Percentiles rank a stretch among this genome's conserved stretches.
Conservation (phyloP, 805 yeast genomes). For the Saturnispora kantuleensis region DNA sequence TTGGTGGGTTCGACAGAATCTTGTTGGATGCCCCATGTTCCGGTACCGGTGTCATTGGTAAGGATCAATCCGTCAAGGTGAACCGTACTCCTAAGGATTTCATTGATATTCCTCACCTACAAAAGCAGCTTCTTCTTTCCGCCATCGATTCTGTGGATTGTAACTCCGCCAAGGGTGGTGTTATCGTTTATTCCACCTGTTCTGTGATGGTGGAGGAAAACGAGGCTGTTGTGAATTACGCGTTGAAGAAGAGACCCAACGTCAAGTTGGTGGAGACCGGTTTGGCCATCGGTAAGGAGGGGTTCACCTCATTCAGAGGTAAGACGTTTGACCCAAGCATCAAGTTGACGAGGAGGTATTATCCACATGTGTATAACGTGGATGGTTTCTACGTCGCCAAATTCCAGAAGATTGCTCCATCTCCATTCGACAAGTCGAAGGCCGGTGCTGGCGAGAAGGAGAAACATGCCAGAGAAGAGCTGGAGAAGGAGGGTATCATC, state of each 20-base stretch:
- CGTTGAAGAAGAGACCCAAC: slow-evolving; percentile 90
- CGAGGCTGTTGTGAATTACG: slow-evolving; percentile 98
- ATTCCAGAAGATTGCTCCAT: slow-evolving; percentile 81
- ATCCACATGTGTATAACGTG: slow-evolving; percentile 97
- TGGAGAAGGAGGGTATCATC: slow-evolving; percentile 66
- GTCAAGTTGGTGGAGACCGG: slow-evolving; percentile 91
- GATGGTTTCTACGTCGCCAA: slow-evolving; percentile 98
- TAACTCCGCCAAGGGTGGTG: slow-evolving; percentile 82
- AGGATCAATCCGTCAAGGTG: slow-evolving; percentile 89
- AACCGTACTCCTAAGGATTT: slow-evolving; percentile 94
- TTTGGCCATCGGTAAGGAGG: slow-evolving; percentile 89
- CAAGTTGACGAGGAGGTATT: slow-evolving; percentile 83
- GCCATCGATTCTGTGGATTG: slow-evolving; percentile 98
- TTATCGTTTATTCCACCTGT: slow-evolving; percentile 94
- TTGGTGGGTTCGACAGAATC: slow-evolving; percentile 96
- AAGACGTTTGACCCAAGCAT: slow-evolving; percentile 75
- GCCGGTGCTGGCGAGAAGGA: slow-evolving; percentile 88
- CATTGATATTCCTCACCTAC: slow-evolving; percentile 92
- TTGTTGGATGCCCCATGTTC: slow-evolving; percentile 98
- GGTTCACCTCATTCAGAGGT: slow-evolving; percentile 89
- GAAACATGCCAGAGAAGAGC: slow-evolving; percentile 69
- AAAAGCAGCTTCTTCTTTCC: slow-evolving; percentile 82
- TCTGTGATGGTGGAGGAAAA: slow-evolving; percentile 97
- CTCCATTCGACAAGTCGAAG: slow-evolving; percentile 74
- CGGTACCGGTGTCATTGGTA: slow-evolving; percentile 98